Percentiles rank a stretch among this genome's conserved stretches.
Conservation (phyloP, 148 eudicot species). For the Camellia granthamiana region DNA sequence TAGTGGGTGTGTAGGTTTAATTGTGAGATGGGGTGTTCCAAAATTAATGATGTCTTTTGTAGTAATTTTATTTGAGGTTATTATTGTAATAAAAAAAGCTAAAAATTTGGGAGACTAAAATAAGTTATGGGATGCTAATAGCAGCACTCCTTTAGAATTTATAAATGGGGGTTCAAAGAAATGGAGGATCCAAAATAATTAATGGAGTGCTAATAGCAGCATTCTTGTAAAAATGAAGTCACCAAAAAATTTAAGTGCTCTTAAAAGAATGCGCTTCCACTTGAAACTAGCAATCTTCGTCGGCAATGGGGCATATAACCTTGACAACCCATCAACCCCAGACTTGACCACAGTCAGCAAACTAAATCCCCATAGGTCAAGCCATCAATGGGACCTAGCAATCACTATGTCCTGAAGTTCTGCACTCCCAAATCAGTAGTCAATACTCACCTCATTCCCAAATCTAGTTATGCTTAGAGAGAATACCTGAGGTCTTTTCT, state of each 20-base stretch:
- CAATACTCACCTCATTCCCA: not conserved
- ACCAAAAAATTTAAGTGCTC: not conserved
- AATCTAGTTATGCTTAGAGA: slow-evolving; percentile 1
- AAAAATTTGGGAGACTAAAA: too few relatives aligned
- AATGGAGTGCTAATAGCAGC: too few relatives aligned
- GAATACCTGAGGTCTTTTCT: slow-evolving; percentile 79
- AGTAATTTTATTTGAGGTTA: too few relatives aligned
- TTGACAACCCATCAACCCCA: not conserved
- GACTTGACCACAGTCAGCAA: not conserved
- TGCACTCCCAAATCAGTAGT: too few relatives aligned
- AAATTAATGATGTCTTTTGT: too few relatives aligned
- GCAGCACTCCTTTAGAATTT: too few relatives aligned
- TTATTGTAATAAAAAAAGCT: too few relatives aligned
- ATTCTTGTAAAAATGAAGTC: not conserved
- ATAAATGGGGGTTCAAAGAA: too few relatives aligned
- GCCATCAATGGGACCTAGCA: not conserved
- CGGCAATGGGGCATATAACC: not conserved
- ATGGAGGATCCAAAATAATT: too few relatives aligned
- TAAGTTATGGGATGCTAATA: too few relatives aligned
- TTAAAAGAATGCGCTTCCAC: not conserved
- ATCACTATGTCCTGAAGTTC: not conserved
- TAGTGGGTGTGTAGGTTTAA: too few relatives aligned
- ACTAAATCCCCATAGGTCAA: slow-evolving; percentile 1
- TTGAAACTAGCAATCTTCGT: not conserved
- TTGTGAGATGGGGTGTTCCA: too few relatives aligned